Base-by-base conservation (phyloP, 768 basidiomycete species). In the Termitomyces sp. region DNA sequence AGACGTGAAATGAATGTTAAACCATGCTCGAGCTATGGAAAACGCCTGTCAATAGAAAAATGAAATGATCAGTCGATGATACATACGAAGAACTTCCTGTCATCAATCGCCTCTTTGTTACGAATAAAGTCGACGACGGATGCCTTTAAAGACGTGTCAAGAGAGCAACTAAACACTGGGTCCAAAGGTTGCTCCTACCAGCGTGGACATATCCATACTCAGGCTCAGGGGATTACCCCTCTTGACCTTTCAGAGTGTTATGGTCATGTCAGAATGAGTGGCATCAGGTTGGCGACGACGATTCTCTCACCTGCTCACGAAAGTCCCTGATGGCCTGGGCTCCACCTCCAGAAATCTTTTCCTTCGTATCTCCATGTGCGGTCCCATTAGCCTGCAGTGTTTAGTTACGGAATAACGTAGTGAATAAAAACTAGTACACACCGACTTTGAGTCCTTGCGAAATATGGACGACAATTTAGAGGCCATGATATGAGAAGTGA, bases 31-130 rank as follows among this genome's bases (percentile, higher is more conserved):
- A 93, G 83, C 91, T 91, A 53, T 48, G 13, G 2, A 6, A 14
- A 32, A 49, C 20, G 36, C 36, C 34, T 22, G 36, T 63, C 6
- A 39, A 13, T 16, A 52, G 54, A 45, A 12, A 30, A 34, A 44
- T 37, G n/a, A n/a, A 32, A 37, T 22, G 1, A 47, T 16, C 13
- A 22, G 6, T 8, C n/a, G 16, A 45, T 22, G 51, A 7, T 47
- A 74, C 86, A 53, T 53, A 90, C 91, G 46, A 88, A 71, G 69
- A 91, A 78, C 70, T 91, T 88, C 53, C 91, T 80, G 65, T 94
- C 91, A 71, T 94, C 88, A 22, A 92, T 73, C 8, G 82, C 75
- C 50, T 84, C 84, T 12, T 75, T 73, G 66, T 92, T 79, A 36
- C 75, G 75, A 42, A 91, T 65, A 2, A 76, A 69, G 65, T 93